Percentiles rank a stretch among this genome's conserved stretches.
Evolutionary conservation across 2,329 filamentous ascomycete species (phyloP).

Genomic region (Corinectria fuckeliana): DNA sequence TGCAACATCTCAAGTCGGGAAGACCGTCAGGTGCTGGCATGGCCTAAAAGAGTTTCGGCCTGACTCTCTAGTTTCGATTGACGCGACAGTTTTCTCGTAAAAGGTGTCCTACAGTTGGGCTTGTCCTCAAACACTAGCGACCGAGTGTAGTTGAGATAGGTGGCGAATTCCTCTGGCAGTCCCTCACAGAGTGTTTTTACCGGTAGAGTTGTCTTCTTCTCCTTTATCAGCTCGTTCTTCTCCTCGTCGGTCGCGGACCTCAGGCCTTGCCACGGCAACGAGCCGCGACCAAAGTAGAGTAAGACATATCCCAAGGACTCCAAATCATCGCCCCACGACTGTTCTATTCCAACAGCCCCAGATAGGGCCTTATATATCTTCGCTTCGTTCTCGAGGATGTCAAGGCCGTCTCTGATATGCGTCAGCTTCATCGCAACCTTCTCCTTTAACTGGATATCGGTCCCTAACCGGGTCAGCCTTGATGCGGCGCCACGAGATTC

Average conservation of each 20-base stretch:
- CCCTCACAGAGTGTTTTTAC: constrained; percentile 76
- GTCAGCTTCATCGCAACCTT: constrained; percentile 44
- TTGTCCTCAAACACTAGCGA: constrained; percentile 77
- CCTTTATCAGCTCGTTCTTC: constrained; percentile 53
- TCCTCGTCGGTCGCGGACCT: constrained; percentile 77
- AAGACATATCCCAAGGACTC: constrained; percentile 77
- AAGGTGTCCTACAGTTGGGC: constrained; percentile 61
- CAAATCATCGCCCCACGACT: constrained; percentile 77
- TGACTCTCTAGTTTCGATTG: background rate
- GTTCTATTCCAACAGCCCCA: constrained; percentile 53
- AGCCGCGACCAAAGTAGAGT: constrained; percentile 78
- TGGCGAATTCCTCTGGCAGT: constrained; percentile 77
- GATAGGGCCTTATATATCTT: constrained; percentile 21
- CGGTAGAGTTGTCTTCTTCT: constrained; percentile 55
- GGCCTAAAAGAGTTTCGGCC: background rate
- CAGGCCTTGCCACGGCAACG: constrained; percentile 75
- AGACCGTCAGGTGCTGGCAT: background rate
- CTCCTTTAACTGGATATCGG: constrained; percentile 34
- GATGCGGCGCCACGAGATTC: background rate
- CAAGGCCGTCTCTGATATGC: background rate
- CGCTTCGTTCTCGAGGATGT: constrained; percentile 24
- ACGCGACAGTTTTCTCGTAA: background rate
- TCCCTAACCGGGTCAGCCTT: constrained; percentile 21
- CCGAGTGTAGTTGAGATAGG: constrained; percentile 78
- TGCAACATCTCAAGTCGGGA: background rate